A percentile compares a stretch with the other conserved stretches of the same genome.
phyloP scores from a whole-genome alignment of 768 basidiomycete genomes.

The Lentinula sp. region DNA sequence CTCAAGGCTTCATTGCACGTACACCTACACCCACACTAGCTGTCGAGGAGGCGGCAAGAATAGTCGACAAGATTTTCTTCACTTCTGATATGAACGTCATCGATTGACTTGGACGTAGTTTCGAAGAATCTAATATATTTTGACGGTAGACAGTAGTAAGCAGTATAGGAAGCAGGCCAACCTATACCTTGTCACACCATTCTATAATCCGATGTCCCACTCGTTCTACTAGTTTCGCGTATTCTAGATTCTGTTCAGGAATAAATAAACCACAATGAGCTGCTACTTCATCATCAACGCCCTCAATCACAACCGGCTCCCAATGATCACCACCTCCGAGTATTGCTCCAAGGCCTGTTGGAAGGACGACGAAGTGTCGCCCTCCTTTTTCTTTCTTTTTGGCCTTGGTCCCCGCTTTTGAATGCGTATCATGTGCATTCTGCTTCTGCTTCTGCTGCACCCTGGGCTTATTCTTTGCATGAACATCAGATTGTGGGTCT shows the following conservation, averaged over 20 bases:
- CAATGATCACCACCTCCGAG: slow-evolving; percentile 17
- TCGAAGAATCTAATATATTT: background rate
- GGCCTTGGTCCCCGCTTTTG: slow-evolving; percentile 14
- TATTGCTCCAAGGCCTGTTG: slow-evolving; percentile 33
- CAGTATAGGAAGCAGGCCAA: background rate
- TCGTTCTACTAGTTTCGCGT: slow-evolving; percentile 2
- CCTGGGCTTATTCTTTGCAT: background rate
- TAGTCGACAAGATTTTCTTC: slow-evolving; percentile 2
- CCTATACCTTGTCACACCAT: slow-evolving; percentile 4
- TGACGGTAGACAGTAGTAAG: background rate
- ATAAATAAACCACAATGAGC: slow-evolving; percentile 6
- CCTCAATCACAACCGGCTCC: slow-evolving; percentile 6
- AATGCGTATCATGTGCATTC: slow-evolving; percentile 15
- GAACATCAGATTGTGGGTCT: slow-evolving; percentile 2
- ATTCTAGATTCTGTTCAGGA: slow-evolving; percentile 5
- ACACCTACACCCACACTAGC: background rate
- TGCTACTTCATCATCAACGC: slow-evolving; percentile 6
- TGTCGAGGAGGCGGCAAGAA: background rate
- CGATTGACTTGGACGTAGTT: too few relatives aligned
- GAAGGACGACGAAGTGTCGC: slow-evolving; percentile 48
- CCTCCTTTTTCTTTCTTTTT: slow-evolving; percentile 21
- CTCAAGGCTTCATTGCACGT: background rate
- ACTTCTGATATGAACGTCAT: background rate
- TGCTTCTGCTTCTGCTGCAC: background rate
- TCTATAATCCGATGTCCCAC: slow-evolving; percentile 4